A percentile compares a stretch with the other conserved stretches of the same genome.
These are phyloP conservation scores for Globisporangium takayamanum DNA, from an alignment of 352 stramenopile genomes.

Conservation along the genomic window DNA sequence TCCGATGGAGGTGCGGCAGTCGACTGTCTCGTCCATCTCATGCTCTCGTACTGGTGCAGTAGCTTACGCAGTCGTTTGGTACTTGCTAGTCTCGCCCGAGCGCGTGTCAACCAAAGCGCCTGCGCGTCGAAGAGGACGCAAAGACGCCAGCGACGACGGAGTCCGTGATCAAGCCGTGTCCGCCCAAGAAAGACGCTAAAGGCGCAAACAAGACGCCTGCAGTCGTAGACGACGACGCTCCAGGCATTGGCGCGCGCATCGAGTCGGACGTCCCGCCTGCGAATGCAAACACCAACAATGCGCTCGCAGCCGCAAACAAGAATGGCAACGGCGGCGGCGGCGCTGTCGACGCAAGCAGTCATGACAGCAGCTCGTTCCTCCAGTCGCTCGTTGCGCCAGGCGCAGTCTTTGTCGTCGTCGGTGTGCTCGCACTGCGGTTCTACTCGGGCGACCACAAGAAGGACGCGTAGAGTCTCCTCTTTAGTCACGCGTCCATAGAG, in stretches of 20 bases:
- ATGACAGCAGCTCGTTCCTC: conserved; percentile 15
- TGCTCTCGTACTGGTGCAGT: not conserved
- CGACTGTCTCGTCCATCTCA: no score
- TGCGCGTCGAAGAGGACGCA: conserved; percentile 32
- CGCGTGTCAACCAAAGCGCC: conserved; percentile 54
- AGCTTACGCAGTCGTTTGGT: not conserved
- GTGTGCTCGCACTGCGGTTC: conserved; percentile 35
- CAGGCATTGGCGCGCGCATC: conserved; percentile 55
- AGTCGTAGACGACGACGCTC: conserved; percentile 42
- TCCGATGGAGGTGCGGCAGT: conserved; percentile 24
- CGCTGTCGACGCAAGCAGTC: not conserved
- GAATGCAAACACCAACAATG: conserved; percentile 4
- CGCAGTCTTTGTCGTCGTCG: conserved; percentile 42
- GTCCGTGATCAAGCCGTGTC: conserved; percentile 55
- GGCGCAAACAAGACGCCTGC: conserved; percentile 1
- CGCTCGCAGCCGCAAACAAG: conserved; percentile 6
- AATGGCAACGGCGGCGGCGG: not conserved
- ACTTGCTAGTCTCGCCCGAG: conserved; percentile 27
- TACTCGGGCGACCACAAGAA: conserved; percentile 75
- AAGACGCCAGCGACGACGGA: conserved; percentile 20
- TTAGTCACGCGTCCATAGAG: no score
- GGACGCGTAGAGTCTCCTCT: conserved; percentile 25
- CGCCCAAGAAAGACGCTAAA: conserved; percentile 54
- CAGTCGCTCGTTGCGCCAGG: conserved; percentile 44
- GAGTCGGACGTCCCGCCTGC: conserved; percentile 9